Evolutionary conservation across 345 rosid genomes (phyloP).

Genomic region (Pistacia integerrima): DNA sequence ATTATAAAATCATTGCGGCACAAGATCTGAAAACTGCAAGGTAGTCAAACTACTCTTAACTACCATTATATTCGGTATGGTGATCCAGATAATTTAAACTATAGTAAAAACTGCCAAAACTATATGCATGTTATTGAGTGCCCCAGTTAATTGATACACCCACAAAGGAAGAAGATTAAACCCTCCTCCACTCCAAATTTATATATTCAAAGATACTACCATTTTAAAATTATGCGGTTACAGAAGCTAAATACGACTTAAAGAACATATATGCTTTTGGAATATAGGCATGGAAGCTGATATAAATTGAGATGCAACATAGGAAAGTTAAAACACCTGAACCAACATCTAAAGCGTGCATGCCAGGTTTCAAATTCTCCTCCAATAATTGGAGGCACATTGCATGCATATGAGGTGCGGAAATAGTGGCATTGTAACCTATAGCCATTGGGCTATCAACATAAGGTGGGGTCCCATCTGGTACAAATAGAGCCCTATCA

Average conservation of each 20-base stretch:
- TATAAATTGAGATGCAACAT: not conserved
- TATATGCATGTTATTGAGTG: not conserved
- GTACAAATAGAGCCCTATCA: conserved; percentile 86
- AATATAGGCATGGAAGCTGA: not conserved
- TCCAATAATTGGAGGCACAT: conserved; percentile 84
- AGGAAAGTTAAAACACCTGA: conserved; percentile 55
- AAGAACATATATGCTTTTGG: not conserved
- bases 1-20: not conserved
- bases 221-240: not conserved
- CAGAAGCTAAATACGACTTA: not conserved
- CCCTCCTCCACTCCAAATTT: not conserved
- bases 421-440: conserved; percentile 96
- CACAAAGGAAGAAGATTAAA: not conserved
- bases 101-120: not conserved
- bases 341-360: conserved; percentile 93
- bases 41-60: not conserved
- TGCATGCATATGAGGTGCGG: conserved; percentile 43
- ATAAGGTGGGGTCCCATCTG: conserved; percentile 68
- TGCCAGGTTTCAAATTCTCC: conserved; percentile 83
- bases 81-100: not conserved
- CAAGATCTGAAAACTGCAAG: not conserved
- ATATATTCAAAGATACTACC: not conserved
- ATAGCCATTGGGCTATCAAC: conserved; percentile 81
- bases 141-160: not conserved
- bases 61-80: not conserved